phyloP scores from a whole-genome alignment of 345 rosid genomes.

The Aethionema arabicum region DNA sequence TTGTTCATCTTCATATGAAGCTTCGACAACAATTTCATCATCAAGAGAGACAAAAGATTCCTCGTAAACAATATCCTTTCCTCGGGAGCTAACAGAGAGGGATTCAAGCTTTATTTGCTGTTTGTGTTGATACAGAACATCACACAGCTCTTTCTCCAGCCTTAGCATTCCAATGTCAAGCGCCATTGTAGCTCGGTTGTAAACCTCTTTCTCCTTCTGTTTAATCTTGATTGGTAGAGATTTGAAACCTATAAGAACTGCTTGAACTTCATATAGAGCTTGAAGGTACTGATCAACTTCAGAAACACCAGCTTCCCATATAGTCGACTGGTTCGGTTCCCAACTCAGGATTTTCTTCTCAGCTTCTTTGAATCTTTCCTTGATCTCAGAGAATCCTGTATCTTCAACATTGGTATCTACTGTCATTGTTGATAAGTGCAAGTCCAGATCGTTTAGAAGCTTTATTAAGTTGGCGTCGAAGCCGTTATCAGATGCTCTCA shows the following conservation, averaged over 20 bases:
- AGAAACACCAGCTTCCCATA: conserved; percentile 53
- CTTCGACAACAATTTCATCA: conserved; percentile 43
- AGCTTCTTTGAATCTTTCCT: conserved; percentile 45
- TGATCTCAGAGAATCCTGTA: conserved; percentile 38
- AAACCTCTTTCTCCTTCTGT: conserved; percentile 46
- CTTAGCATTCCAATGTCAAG: conserved; percentile 69
- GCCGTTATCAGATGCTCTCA: conserved; percentile 58
- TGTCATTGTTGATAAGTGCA: conserved; percentile 48
- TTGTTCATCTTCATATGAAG: conserved; percentile 28
- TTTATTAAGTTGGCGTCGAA: conserved; percentile 50
- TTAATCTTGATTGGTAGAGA: conserved; percentile 35
- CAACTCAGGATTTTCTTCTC: conserved; percentile 49
- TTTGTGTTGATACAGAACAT: conserved; percentile 49
- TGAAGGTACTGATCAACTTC: conserved; percentile 51
- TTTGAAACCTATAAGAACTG: conserved; percentile 36
- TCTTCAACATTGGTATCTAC: conserved; percentile 36
- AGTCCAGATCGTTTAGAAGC: conserved; percentile 50
- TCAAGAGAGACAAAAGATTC: conserved; percentile 65
- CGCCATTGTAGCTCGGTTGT: conserved; percentile 43
- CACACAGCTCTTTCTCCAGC: conserved; percentile 70
- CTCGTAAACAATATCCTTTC: conserved; percentile 42
- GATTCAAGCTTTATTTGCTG: conserved; percentile 40
- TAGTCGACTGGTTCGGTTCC: conserved; percentile 46
- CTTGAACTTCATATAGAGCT: conserved; percentile 51
- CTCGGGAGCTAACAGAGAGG: conserved; percentile 42